Evolutionary conservation across 371 early-diverging fungal genomes (phyloP), one percentile per base, ranked within the genome.

Genomic region (Mortierella sp.): DNA sequence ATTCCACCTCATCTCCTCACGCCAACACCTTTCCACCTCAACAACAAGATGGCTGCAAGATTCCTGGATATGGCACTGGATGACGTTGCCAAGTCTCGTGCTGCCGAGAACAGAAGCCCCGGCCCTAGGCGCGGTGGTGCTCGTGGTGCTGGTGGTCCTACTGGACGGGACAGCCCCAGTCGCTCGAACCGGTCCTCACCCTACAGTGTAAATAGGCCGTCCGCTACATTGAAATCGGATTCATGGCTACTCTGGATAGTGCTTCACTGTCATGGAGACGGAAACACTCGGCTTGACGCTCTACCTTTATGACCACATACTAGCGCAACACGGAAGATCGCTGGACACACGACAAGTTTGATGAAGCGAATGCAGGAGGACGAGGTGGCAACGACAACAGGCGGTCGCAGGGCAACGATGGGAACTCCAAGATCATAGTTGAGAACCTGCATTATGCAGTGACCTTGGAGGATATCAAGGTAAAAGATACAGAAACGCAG

Each of bases 371-470:
- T 53, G 42, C 47, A 48, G 59, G 56, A 48, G 58, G 65, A 41
- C 42, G 62, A 0, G 41, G 61, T 23, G 55, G 23, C 14, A 19
- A 38, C 39, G 48, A 21, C 42, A 55, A 23, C 46, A 57, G 26
- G 23, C 48, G 61, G 2, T 26, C 56, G 12, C 61, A 50, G 27
- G 30, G 54, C 19, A 45, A 24, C 6, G 54, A 51, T 18, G 59
- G 49, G 38, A 69, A 69, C 43, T 18, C 61, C 18, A 74, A 65
- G 71, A 58, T 82, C 13, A 65, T 81, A 10, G 88, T 90, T 16
- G 79, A 86, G 64, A 90, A 90, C 72, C 54, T 90, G 62, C 86
- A 87, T 59, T 87, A 86, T 64, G 86, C 86, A 58, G 90, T 90
- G 12, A 84, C 87, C 43, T 83, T 87, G 79, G 85, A 86, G 51